Evolutionary conservation across 2,329 filamentous ascomycete species (phyloP).

Genomic region (Calonectria pseudoturangicola): DNA sequence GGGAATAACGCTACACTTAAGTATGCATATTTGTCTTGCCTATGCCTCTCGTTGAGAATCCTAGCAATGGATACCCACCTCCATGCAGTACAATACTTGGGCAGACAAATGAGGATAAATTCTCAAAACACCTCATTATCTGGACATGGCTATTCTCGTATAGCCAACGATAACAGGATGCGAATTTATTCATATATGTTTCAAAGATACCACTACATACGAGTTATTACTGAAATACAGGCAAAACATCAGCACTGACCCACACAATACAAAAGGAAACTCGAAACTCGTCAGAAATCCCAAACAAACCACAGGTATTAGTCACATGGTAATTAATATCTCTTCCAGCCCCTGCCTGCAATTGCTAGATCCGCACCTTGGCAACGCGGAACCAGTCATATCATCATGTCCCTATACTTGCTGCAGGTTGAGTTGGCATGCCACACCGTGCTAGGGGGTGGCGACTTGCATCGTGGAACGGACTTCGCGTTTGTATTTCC

Average conservation of each 20-base stretch:
- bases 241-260: background rate
- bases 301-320: background rate
- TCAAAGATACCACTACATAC: background rate
- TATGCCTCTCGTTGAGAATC: no score
- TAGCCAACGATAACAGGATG: no score
- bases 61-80: no score
- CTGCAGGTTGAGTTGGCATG: conserved; percentile 45
- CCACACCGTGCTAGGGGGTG: conserved; percentile 29
- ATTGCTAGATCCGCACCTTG: background rate
- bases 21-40: no score
- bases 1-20: no score
- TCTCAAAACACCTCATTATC: no score
- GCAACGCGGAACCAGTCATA: background rate
- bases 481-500: conserved; percentile 33
- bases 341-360: background rate
- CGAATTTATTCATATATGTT: no score
- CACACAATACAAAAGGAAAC: background rate
- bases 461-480: conserved; percentile 31
- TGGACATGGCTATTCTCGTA: no score
- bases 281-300: background rate
- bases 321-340: background rate
- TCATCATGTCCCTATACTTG: conserved; percentile 1
- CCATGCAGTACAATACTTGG: no score
- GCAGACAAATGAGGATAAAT: no score
- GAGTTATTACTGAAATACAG: background rate